Conservation (phyloP, 768 basidiomycete genomes). For the Podaxis sp. region DNA sequence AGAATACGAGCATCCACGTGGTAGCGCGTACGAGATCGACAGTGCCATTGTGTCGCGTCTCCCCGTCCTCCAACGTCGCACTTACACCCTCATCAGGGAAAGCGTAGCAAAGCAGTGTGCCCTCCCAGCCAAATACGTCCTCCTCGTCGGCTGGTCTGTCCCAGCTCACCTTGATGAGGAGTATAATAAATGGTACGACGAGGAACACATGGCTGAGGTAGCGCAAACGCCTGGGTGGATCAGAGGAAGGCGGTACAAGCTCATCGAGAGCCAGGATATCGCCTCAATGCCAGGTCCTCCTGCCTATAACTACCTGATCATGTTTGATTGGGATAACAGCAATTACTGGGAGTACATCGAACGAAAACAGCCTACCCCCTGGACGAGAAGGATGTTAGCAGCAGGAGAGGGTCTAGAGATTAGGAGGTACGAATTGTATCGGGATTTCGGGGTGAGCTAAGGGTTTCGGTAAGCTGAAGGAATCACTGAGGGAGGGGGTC, state of each 20-base stretch:
- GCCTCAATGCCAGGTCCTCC: not conserved
- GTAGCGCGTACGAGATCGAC: conserved; percentile 27
- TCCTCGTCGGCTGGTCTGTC: conserved; percentile 23
- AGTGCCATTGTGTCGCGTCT: conserved; percentile 24
- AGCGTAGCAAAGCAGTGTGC: conserved; percentile 15
- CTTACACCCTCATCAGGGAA: conserved; percentile 24
- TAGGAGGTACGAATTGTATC: not conserved
- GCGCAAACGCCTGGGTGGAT: conserved; percentile 32
- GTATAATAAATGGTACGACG: conserved; percentile 23
- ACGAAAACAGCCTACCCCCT: not conserved
- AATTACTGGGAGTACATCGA: not conserved
- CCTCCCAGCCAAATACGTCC: conserved; percentile 24
- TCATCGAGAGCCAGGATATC: conserved; percentile 16
- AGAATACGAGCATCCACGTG: conserved; percentile 27
- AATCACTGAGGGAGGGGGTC: too few species aligned
- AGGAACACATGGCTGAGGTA: conserved; percentile 28
- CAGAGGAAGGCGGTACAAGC: conserved; percentile 27
- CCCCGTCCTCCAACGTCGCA: conserved; percentile 25
- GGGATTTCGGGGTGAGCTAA: not conserved
- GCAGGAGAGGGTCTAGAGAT: not conserved
- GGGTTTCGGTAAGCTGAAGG: not conserved
- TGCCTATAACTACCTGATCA: not conserved
- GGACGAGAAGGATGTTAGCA: conserved; percentile 1
- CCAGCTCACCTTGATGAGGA: conserved; percentile 26
- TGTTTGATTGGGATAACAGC: conserved; percentile 1